Conservation (phyloP, 768 basidiomycete genomes). For the Coprinopsis marcescibilis region DNA sequence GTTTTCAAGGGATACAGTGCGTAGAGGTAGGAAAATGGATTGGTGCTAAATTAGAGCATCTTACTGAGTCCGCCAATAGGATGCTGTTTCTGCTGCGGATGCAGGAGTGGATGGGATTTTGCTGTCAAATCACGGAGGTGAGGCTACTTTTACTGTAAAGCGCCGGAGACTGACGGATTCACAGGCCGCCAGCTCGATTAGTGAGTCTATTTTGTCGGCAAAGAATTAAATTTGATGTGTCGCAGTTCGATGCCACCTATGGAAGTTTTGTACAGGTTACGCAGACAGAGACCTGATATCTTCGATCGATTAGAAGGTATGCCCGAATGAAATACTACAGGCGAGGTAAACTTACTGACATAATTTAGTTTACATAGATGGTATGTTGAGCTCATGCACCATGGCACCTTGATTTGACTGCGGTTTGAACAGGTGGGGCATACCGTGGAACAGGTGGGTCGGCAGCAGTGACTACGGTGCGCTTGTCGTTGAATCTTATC, state of each 20-base stretch:
- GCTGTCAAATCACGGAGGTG: conserved; percentile 88
- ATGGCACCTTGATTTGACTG: not conserved
- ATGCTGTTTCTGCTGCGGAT: conserved; percentile 80
- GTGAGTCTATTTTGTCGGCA: conserved; percentile 31
- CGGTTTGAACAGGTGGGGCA: conserved; percentile 9
- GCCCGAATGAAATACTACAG: conserved; percentile 6
- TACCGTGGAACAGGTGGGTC: conserved; percentile 13
- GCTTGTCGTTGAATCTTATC: not conserved
- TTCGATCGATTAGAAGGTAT: conserved; percentile 66
- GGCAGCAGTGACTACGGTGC: not conserved
- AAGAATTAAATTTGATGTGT: conserved; percentile 24
- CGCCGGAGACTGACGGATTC: conserved; percentile 1
- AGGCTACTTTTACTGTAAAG: conserved; percentile 11
- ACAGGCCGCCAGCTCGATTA: conserved; percentile 77
- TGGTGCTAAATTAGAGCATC: not conserved
- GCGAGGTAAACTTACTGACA: conserved; percentile 10
- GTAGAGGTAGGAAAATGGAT: too few relatives aligned
- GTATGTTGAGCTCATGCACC: conserved; percentile 25
- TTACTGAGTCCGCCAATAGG: conserved; percentile 37
- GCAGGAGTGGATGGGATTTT: conserved; percentile 85
- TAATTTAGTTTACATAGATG: conserved; percentile 76
- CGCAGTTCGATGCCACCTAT: conserved; percentile 66
- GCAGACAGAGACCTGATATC: conserved; percentile 67
- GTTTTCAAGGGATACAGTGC: conserved; percentile 57
- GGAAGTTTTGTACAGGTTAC: conserved; percentile 71